Evolutionary conservation across 148 eudicot species (phyloP).

Genomic region (Tetragonia tetragonoides): DNA sequence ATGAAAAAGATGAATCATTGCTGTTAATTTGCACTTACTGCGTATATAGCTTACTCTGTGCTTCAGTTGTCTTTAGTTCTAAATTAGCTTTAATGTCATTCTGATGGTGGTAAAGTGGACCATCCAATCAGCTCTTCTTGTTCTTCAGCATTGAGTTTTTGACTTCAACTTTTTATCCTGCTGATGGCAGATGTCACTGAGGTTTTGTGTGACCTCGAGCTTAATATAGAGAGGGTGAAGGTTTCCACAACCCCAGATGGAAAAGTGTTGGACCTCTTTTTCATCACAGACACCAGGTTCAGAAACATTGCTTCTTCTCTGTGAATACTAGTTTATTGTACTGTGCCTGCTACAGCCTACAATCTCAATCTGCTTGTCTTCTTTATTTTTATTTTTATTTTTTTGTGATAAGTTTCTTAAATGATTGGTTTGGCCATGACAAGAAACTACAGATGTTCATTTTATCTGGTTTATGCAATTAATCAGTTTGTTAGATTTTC

Average conservation of each 20-base stretch:
- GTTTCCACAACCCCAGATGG: conserved; percentile 96
- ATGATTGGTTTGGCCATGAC: background rate
- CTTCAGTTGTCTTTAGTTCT: background rate
- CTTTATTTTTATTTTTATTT: background rate
- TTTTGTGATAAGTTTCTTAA: background rate
- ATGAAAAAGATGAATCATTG: background rate
- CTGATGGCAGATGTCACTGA: conserved; percentile 67
- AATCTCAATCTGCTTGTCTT: no score
- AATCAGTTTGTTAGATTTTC: background rate
- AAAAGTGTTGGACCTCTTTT: conserved; percentile 86
- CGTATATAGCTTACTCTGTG: background rate
- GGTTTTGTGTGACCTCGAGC: conserved; percentile 85
- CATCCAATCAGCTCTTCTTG: background rate
- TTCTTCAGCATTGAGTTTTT: background rate
- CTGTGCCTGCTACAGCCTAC: no score
- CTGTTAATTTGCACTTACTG: background rate
- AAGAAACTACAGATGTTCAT: background rate
- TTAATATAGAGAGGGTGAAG: conserved; percentile 75
- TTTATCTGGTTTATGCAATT: background rate
- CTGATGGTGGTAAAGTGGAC: background rate
- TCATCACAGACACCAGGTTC: conserved; percentile 87
- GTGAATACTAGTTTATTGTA: background rate
- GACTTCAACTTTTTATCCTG: background rate
- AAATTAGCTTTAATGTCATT: background rate
- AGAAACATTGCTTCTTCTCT: background rate